Evolutionary conservation across 2,329 filamentous ascomycete species (phyloP), one percentile per base, ranked within the genome.

Genomic region (Arthroderma sp.): DNA sequence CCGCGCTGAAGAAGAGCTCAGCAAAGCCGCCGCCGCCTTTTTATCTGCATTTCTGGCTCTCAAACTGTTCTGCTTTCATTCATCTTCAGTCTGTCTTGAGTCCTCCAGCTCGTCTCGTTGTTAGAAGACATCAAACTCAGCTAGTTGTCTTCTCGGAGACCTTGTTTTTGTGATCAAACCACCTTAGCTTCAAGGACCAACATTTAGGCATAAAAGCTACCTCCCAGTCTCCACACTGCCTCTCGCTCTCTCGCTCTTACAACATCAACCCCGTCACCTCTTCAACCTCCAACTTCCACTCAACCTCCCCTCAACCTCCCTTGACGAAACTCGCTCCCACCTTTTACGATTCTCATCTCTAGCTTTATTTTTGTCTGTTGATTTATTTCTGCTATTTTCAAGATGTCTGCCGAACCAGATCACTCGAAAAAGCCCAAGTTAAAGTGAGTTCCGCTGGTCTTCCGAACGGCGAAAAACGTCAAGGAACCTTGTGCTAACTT

Each of bases 381-480:
- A 50, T 36, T 50, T 58, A 53, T 43, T 54, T 53, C 51, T 50
- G 32, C 47, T 53, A 49, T 51, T 48, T 44, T 54, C 75, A 83
- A 68, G 54, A 87, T 87, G 83, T 78, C 81, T 66, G 66, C 78
- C 54, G 78, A 83, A 62, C 77, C 78, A 50, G 73, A 75, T 56
- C 68, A 75, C 56, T 60, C 59, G 36, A 63, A 84, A 50, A 87
- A 86, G 80, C 82, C 81, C 66, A 84, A 89, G 68, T 66, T 89
- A 67, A 75, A 78, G 85, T 89, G 77, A 64, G 83, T 69, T 45
- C 15, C 31, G 43, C 36, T 42, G 33, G n/a, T 39, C 42, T 38
- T 28, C 41, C 39, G 48, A 40, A 50, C 38, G 48, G 51, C 54
- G 15, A 47, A 46, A 31, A 37, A 27, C 43, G 36, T 42, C 6